Percentiles rank a stretch among this genome's conserved stretches.
These are phyloP conservation scores for Pseudovirgaria hyperparasitica DNA, from an alignment of 2,329 filamentous ascomycete species.

Conservation along the genomic window DNA sequence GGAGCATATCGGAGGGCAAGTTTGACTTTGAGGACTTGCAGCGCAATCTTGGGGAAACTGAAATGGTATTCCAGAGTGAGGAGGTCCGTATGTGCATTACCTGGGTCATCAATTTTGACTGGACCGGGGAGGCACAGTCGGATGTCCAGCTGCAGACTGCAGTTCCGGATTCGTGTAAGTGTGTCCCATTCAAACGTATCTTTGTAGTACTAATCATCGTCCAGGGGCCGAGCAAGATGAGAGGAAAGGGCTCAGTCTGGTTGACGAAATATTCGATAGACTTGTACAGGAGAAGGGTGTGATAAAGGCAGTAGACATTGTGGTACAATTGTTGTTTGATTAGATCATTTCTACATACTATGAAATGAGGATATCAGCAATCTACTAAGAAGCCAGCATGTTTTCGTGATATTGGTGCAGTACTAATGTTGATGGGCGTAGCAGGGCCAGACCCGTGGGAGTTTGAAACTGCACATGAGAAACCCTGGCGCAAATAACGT, in stretches of 20 bases:
- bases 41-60: constrained; percentile 25
- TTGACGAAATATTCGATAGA: constrained; percentile 48
- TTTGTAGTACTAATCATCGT: neutral
- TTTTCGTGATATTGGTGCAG: no score
- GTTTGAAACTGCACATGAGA: no score
- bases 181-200: constrained; percentile 1
- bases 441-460: no score
- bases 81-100: constrained; percentile 39
- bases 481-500: no score
- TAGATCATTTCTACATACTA: no score
- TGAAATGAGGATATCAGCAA: no score
- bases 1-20: constrained; percentile 8
- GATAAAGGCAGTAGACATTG: constrained; percentile 43
- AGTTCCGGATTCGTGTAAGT: constrained; percentile 52
- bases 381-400: no score
- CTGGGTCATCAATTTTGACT: constrained; percentile 57
- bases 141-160: constrained; percentile 41
- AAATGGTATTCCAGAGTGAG: constrained; percentile 18
- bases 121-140: constrained; percentile 58
- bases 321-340: constrained; percentile 46
- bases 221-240: constrained; percentile 45
- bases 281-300: constrained; percentile 44
- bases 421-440: no score
- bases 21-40: constrained; percentile 36
- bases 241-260: constrained; percentile 40